Conservation (phyloP, 768 basidiomycete genomes). For the Hortiboletus campestris region DNA sequence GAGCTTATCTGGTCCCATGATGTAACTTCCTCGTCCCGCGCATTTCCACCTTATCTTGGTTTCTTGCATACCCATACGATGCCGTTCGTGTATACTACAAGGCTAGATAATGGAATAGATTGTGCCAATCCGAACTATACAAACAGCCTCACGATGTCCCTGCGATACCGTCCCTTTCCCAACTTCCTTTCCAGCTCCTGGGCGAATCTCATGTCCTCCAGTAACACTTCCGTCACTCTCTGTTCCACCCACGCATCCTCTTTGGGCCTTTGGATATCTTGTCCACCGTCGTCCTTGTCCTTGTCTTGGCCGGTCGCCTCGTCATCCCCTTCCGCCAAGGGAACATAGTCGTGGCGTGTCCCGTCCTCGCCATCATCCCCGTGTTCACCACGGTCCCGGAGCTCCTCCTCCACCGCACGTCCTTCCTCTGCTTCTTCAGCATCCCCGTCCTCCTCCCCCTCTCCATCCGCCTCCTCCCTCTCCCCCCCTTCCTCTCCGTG, state of each 20-base stretch:
- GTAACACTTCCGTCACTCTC: neutral
- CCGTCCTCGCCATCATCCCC: neutral
- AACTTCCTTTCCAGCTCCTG: constrained; percentile 14
- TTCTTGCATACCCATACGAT: neutral
- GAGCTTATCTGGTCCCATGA: neutral
- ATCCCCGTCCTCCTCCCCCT: neutral
- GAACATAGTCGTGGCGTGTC: neutral
- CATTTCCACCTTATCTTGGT: neutral
- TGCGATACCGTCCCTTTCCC: constrained; percentile 14
- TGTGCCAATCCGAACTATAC: neutral
- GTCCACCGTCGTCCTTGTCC: neutral
- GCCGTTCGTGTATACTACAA: neutral
- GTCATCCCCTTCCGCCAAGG: neutral
- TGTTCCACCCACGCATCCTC: neutral
- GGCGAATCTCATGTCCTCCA: constrained; percentile 3
- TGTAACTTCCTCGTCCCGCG: too few species aligned
- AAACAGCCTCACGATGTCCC: constrained; percentile 12
- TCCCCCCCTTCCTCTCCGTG: neutral
- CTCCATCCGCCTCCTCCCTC: neutral
- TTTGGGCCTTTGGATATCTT: too few species aligned
- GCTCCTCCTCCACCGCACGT: constrained; percentile 10
- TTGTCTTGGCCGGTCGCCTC: too few species aligned
- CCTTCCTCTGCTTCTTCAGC: constrained; percentile 10
- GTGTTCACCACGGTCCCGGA: neutral
- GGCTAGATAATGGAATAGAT: neutral